These are phyloP conservation scores for Sporothrix pallida DNA, from an alignment of 2,329 filamentous ascomycete genomes.

Conservation along the genomic window DNA sequence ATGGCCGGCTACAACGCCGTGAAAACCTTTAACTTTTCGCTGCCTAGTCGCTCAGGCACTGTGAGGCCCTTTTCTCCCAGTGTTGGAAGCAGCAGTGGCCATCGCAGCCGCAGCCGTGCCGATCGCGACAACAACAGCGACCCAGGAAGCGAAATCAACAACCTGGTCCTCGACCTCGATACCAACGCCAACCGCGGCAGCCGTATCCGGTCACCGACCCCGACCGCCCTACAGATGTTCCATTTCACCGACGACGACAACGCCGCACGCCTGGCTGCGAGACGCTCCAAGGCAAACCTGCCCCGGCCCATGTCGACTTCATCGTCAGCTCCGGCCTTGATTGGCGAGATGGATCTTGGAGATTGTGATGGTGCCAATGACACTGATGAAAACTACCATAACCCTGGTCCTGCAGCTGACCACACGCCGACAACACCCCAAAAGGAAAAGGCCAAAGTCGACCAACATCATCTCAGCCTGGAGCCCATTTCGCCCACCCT, in stretches of 20 bases:
- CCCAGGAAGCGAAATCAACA: not conserved
- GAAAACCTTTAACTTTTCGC: conserved; percentile 38
- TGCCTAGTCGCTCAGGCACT: conserved; percentile 31
- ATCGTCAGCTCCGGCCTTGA: conserved; percentile 35
- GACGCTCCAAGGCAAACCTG: not conserved
- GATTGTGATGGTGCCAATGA: not conserved
- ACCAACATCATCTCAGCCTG: not conserved
- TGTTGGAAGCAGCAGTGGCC: not conserved
- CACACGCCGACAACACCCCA: not conserved
- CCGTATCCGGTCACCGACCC: conserved; percentile 28
- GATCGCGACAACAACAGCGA: conserved; percentile 6
- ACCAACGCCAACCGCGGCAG: not conserved
- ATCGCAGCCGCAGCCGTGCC: not conserved
- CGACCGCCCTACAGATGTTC: conserved; percentile 29
- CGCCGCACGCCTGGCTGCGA: not conserved
- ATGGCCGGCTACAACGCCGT: conserved; percentile 32
- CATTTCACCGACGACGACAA: conserved; percentile 29
- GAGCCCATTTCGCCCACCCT: conserved; percentile 17
- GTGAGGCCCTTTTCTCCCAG: conserved; percentile 31
- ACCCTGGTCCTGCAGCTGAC: too few species aligned
- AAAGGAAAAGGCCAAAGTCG: not conserved
- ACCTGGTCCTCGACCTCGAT: not conserved
- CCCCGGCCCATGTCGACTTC: conserved; percentile 37
- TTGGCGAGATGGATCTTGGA: not conserved
- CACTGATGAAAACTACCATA: not conserved